Base-by-base conservation (phyloP, 1,284 basidiomycete species). In the Gomphus bonarii region DNA sequence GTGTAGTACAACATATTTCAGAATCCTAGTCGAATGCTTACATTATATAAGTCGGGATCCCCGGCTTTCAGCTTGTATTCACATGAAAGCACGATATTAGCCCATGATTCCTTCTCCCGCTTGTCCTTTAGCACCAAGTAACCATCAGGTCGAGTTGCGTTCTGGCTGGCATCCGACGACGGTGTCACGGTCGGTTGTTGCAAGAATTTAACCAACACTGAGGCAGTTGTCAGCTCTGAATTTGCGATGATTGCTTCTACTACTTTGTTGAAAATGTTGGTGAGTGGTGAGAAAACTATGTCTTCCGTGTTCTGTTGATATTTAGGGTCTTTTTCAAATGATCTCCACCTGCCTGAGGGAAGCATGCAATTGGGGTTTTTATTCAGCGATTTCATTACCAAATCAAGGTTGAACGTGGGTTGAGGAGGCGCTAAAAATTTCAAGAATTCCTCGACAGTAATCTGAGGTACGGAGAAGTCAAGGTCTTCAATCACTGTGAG, bases 301-400 rank as follows among this genome's bases (percentile, higher is more conserved):
- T 40, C 38, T 16, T 40, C 38, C 14, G 1, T n/a, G 6, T 40
- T 16, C 12, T n/a, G 5, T 40, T 40, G 38, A 40, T 40, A 11
- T 40, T 12, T n/a, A 40, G 38, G 38, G 12, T 40, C 38, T 40
- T 40, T 40, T 1, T 40, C 38, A 16, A 40, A 40, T 16, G 38
- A 12, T 2, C 38, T 40, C 38, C 38, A 16, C 14, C 14, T n/a
- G n/a, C n/a, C n/a, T n/a, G n/a, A n/a, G n/a, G n/a, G n/a, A n/a
- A n/a, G n/a, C n/a, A n/a, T n/a, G 69, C 7, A 11, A 12, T 40
- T 40, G 12, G 38, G 38, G 2, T 40, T 16, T 8, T 40, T 12
- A 6, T 40, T 40, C 38, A 16, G 38, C 12, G 14, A 40, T 40
- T 40, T 16, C 14, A 40, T 40, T 40, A 16, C n/a, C 38, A 40